Base-by-base conservation (phyloP, 129 eudicot species). In the Tagetes erecta region DNA sequence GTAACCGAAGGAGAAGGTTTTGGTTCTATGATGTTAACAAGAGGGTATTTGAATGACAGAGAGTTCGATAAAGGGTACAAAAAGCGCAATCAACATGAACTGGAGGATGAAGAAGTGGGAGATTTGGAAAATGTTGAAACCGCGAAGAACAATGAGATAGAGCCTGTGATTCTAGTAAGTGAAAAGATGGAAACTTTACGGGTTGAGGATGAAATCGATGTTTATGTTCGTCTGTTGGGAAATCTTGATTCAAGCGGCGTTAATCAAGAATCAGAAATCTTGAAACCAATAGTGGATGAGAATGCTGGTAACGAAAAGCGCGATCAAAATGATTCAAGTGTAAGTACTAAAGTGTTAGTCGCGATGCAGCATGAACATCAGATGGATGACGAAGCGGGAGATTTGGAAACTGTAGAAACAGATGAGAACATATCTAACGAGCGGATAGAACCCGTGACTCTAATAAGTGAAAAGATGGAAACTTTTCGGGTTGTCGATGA, bases 221-320 rank as follows among this genome's bases (percentile, higher is more conserved):
- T n/a, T 52, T 52, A 52, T 52, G 8, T 44, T 44, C 49, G 8
- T 8, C 49, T 44, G 49, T 44, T 44, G 49, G 49, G 49, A 44
- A 8, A 52, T 52, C 58, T 12, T 52, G 5, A 52, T 3, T 14
- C 58, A n/a, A 52, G 9, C 14, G 6, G 14, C 14, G 58, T 12
- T 31, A 4, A 52, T 52, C 31, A 14, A 52, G 58, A n/a, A 52
- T 52, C 31, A 52, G 58, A 52, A n/a, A 52, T 51, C 8, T 37
- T 62, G 12, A 49, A 74, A 63, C 37, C 40, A 69, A 47, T 35
- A 37, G 51, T 47, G 41, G 78, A 74, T 5, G 70, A 74, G 60
- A 70, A 45, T 74, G 63, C 46, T 62, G 31, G 12, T 38, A 11
- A 73, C 44, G 78, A 35, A 3, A 64, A 44, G 70, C 66, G 27